These are phyloP conservation scores for Aspergillus quadricinctus DNA, from an alignment of 2,329 filamentous ascomycete species.

Conservation along the genomic window DNA sequence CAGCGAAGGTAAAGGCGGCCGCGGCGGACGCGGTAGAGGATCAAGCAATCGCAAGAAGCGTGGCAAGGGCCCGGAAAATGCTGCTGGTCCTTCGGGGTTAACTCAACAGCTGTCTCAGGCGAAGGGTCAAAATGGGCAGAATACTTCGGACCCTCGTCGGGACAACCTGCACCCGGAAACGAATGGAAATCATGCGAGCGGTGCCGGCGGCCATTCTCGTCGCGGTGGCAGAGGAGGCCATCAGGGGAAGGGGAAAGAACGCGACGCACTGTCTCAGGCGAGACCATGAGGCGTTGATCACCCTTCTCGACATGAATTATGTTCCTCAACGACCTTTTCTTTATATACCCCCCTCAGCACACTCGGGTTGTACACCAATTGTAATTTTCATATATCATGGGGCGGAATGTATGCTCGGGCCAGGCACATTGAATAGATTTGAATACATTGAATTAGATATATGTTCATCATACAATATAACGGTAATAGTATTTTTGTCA, in stretches of 20 bases:
- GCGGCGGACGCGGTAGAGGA: conserved; percentile 13
- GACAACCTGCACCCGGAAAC: conserved; percentile 7
- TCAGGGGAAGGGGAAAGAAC: conserved; percentile 16
- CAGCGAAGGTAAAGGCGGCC: conserved; percentile 9
- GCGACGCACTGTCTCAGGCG: background rate
- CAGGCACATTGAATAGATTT: background rate
- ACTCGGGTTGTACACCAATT: background rate
- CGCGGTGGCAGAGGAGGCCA: conserved; percentile 19
- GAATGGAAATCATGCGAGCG: conserved; percentile 11
- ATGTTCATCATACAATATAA: background rate
- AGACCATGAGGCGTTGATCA: background rate
- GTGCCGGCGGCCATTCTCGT: conserved; percentile 11
- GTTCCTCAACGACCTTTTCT: background rate
- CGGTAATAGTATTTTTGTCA: background rate
- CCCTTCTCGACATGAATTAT: background rate
- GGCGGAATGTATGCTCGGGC: background rate
- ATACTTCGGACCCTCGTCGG: conserved; percentile 10
- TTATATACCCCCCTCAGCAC: background rate
- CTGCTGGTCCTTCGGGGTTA: conserved; percentile 3
- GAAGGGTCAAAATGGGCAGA: conserved; percentile 1
- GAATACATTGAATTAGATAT: background rate
- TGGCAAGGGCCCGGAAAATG: conserved; percentile 7
- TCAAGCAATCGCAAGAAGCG: conserved; percentile 10
- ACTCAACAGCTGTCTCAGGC: conserved; percentile 9
- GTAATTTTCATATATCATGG: background rate